Evolutionary conservation across 331 rosid genomes (phyloP).

Genomic region (Malus hybrid): DNA sequence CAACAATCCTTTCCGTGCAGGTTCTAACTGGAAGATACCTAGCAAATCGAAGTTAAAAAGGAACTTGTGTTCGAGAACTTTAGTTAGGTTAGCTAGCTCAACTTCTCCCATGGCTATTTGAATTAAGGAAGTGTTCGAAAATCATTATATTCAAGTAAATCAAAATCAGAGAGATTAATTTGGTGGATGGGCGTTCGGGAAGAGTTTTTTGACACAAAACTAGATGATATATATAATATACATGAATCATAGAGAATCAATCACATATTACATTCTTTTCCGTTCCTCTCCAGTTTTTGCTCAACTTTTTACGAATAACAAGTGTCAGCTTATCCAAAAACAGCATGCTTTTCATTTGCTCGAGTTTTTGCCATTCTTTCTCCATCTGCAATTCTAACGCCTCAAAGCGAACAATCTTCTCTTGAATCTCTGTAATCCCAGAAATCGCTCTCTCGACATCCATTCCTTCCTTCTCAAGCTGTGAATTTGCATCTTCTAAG

Average conservation of each 20-base stretch:
- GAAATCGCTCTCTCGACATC: conserved; percentile 62
- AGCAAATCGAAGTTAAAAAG: not conserved
- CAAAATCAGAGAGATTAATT: conserved; percentile 2
- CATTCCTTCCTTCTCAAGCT: conserved; percentile 55
- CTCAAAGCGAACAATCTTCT: conserved; percentile 55
- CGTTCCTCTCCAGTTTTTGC: conserved; percentile 24
- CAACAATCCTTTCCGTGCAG: not conserved
- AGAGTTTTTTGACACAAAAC: conserved; percentile 10
- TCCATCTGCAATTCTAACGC: conserved; percentile 64
- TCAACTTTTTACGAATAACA: conserved; percentile 31
- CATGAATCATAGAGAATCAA: conserved; percentile 3
- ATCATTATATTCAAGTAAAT: not conserved
- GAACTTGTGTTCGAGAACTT: too few relatives aligned
- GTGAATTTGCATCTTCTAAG: conserved; percentile 30
- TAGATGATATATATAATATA: not conserved
- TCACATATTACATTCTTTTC: conserved; percentile 25
- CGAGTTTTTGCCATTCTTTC: conserved; percentile 64
- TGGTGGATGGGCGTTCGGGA: not conserved
- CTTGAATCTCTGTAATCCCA: conserved; percentile 45
- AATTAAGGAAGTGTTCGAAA: too few relatives aligned
- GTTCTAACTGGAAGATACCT: not conserved
- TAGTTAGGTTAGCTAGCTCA: too few relatives aligned
- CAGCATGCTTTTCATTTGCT: conserved; percentile 57
- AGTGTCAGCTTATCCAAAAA: conserved; percentile 71
- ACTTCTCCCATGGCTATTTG: too few relatives aligned